Base-by-base conservation (phyloP, 1,284 basidiomycete species). In the Irpex sp. region DNA sequence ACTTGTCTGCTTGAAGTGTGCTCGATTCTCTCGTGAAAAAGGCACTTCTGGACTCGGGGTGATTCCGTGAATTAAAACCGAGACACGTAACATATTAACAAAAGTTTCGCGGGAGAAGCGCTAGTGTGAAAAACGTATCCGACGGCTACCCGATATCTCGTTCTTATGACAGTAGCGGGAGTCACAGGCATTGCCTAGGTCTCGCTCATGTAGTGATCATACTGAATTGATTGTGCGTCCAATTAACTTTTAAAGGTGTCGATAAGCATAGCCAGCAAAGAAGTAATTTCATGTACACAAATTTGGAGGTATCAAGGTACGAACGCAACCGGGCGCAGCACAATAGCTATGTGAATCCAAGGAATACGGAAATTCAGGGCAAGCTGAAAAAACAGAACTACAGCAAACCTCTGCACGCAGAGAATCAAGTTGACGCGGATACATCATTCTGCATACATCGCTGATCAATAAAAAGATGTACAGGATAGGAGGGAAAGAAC, bases 401-500 rank as follows among this genome's bases (percentile, higher is more conserved):
- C 26, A 19, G 49, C 49, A 52, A 15, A 21, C 11, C 49, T 3
- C 21, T 52, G 17, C 40, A 44, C 40, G 34, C 38, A 57, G 21
- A 19, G 17, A 44, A 44, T 48, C 37, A 58, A 9, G 26, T 49
- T 6, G 52, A 56, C 19, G 52, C 5, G 36, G 62, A 49, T 15
- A 63, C 57, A 55, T 63, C 62, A 38, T 63, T 63, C 62, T 63
- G 48, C 31, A 47, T 21, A 36, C 15, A n/a, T 31, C 26, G 19
- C 17, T 38, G 8, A 37, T 31, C 38, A 17, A 56, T 49, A 21
- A 17, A 51, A 54, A 5, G 17, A 48, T 17, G 5, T n/a, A 57
- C 21, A 59, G 58, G 15, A 48, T 44, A 44, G 17, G 51, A 60
- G 34, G 55, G 31, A 44, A 21, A 8, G 34, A 44, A 65, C 75